phyloP scores from a whole-genome alignment of 106 monocot genomes.

The Acorus gramineus region DNA sequence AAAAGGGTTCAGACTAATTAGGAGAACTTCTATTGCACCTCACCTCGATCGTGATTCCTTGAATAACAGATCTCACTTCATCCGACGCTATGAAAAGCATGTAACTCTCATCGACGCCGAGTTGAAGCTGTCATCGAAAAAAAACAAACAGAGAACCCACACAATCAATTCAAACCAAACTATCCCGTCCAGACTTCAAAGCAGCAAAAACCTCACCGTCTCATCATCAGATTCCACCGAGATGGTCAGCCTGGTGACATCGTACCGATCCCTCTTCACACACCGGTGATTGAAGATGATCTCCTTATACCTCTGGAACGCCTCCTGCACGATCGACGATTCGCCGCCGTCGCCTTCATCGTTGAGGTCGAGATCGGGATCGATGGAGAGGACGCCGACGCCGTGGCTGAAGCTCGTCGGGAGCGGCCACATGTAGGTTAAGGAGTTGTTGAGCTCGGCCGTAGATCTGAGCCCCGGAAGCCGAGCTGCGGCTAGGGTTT shows the following conservation, averaged over 20 bases:
- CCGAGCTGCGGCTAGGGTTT: no score
- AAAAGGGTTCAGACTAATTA: neutral
- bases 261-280: conserved; percentile 15
- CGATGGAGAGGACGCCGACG: conserved; percentile 44
- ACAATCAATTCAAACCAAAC: conserved; percentile 1
- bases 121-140: conserved; percentile 36
- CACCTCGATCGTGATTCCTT: conserved; percentile 74
- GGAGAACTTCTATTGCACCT: neutral
- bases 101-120: conserved; percentile 90
- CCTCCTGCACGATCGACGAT: conserved; percentile 44
- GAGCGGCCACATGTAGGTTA: conserved; percentile 75
- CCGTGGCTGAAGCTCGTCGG: conserved; percentile 47
- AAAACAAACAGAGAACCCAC: neutral
- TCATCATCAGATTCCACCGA: conserved; percentile 61
- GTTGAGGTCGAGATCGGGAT: conserved; percentile 47
- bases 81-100: conserved; percentile 31
- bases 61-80: conserved; percentile 38
- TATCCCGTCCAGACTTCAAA: neutral
- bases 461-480: neutral
- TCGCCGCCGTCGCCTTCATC: conserved; percentile 21
- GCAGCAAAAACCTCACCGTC: conserved; percentile 34
- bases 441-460: conserved; percentile 10
- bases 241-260: conserved; percentile 45
- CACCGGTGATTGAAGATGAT: conserved; percentile 48
- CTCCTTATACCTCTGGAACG: conserved; percentile 54